Evolutionary conservation across 805 yeast genomes (phyloP), one percentile per base, ranked within the genome.

Genomic region (Isabelozyma rhagii): DNA sequence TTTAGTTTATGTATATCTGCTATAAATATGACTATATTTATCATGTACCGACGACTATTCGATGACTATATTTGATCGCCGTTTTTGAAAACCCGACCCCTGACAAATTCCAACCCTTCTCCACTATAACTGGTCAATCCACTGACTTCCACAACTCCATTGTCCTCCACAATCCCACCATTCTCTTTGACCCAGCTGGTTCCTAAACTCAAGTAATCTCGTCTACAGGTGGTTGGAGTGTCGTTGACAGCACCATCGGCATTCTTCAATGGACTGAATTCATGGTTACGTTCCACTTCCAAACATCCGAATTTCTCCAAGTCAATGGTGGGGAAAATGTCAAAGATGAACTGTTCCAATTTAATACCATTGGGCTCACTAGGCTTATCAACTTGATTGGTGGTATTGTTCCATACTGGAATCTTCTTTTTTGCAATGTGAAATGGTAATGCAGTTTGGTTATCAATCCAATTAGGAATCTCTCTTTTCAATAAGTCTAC

Each of bases 321-420:
- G 10, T 81, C 78, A 36, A 94, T 85, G 29, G 84, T 79, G 45
- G 92, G 92, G 71, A 94, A 94, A 21, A 94, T 96, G 64, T 94
- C 99, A 72, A 94, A 94, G 50, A 94, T 96, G 61, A 94, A 94
- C 67, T 93, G 98, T 68, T 94, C 99, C 62, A 94, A 77, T 67
- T 94, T 94, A 63, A 93, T 84, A 41, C 98, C 99, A 66, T 94
- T 94, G 44, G 93, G 89, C 50, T 74, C 79, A 1, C 74, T 57
- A n/a, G 98, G 97, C 58, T 80, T 82, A 28, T 73, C 60, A 39
- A 71, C 63, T 46, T 72, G 64, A 29, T 82, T 82, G 0, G 81
- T 70, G 1, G 58, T 62, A 18, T 69, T 55, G 58, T 84, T 82
- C 45, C 81, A 78, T 15, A 64, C 62, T 3, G 89, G 83, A 54